These are phyloP conservation scores for Nakazawaea wickerhamii DNA, from an alignment of 805 yeast species.

Conservation along the genomic window DNA sequence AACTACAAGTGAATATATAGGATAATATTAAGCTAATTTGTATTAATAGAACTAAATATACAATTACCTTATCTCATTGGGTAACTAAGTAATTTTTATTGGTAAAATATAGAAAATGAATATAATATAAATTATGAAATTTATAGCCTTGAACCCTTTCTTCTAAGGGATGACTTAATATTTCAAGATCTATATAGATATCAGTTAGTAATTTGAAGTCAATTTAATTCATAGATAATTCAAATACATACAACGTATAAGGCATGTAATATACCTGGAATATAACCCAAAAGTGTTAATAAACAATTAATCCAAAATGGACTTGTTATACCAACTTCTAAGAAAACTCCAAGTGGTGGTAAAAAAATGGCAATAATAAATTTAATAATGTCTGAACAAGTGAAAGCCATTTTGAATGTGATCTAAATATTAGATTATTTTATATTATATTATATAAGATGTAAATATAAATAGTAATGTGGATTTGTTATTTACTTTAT, in stretches of 20 bases:
- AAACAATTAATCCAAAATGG: constrained; percentile 49
- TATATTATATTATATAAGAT: too few species aligned
- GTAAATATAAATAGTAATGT: too few species aligned
- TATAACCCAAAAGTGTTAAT: constrained; percentile 65
- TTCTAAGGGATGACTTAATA: constrained; percentile 1
- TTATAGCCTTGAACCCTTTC: too few species aligned
- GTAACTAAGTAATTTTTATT: too few species aligned
- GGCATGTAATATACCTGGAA: constrained; percentile 72
- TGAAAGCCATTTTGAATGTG: constrained; percentile 33
- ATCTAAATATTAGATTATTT: background rate
- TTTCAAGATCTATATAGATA: constrained; percentile 1
- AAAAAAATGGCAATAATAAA: constrained; percentile 42
- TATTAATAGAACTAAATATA: too few species aligned
- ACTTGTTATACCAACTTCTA: constrained; percentile 42
- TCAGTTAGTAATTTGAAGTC: background rate
- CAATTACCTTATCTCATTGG: too few species aligned
- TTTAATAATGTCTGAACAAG: constrained; percentile 44
- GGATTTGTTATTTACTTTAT: too few species aligned
- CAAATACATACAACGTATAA: constrained; percentile 34
- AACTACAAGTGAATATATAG: too few species aligned
- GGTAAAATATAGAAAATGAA: too few species aligned
- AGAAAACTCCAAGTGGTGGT: constrained; percentile 55
- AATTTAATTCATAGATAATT: background rate
- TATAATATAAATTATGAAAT: too few species aligned
- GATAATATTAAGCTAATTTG: too few species aligned